Base-by-base conservation (phyloP, 139 green algal genomes). In the Auxenochlorella protothecoides region DNA sequence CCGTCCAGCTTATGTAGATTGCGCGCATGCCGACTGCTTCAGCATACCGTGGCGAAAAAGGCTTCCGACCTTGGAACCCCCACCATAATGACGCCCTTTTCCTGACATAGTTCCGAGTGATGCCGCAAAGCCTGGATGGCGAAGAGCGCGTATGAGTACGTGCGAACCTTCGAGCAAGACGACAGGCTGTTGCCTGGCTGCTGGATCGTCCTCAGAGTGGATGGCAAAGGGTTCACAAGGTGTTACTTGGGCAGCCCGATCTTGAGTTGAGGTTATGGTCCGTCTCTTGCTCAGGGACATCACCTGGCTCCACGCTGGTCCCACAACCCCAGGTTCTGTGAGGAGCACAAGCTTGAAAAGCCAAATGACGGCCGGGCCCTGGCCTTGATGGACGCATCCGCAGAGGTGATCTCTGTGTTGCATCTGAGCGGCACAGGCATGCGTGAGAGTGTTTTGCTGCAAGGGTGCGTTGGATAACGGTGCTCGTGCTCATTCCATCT, bases 151-250 rank as follows among this genome's bases (percentile, higher is more conserved):
- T 96, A 85, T 71, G 90, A 93, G 67, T 96, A 96, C 66, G 90
- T 96, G 2, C 92, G 91, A 56, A 61, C 78, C 7, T 97, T 85
- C 81, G 91, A 97, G 72, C 70, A 78, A 53, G 84, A 92, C 63
- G 87, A 90, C 54, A 68, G 70, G 14, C 64, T 97, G 60, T 79
- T 96, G 13, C 87, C 82, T 1, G 73, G 76, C n/a, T 94, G 87
- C 81, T 96, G 82, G 80, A 91, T 95, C 51, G 91, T 97, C 0
- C 63, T 97, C 2, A 81, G 91, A 0, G 68, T 97, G 0, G 91
- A 97, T 73, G 91, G 91, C 73, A 90, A 92, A 63, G 89, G 90
- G 68, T 97, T 97, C 79, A 96, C 90, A 4, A 93, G 87, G 90
- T 96, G 9, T 9, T 9, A 9, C 57, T 15, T 62, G 11, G 57